Evolutionary conservation across 192 early-diverging fungal species (phyloP).

Genomic region (Dimargaris cristalligena): DNA sequence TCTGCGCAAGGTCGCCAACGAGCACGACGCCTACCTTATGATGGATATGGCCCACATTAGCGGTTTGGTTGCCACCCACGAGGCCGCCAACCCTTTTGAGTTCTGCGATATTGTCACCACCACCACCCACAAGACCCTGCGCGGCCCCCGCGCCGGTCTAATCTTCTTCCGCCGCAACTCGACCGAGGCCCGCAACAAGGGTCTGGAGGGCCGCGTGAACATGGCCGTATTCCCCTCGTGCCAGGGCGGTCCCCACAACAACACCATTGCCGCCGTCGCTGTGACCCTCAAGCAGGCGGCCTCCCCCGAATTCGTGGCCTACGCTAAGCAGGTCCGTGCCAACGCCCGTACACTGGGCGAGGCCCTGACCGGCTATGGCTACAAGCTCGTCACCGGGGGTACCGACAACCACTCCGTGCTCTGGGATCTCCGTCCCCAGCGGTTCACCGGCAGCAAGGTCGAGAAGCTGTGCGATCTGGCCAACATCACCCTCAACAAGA

Average conservation of each 20-base stretch:
- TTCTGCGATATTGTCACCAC: constrained; percentile 99
- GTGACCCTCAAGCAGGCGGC: constrained; percentile 97
- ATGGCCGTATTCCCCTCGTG: constrained; percentile 98
- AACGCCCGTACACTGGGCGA: constrained; percentile 80
- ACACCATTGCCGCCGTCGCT: constrained; percentile 97
- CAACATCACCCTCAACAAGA: constrained; percentile 99
- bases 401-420: constrained; percentile 98
- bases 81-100: constrained; percentile 87
- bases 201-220: constrained; percentile 90
- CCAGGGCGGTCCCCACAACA: constrained; percentile 99
- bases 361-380: constrained; percentile 58
- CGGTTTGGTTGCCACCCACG: constrained; percentile 82
- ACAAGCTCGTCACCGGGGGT: constrained; percentile 87
- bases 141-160: constrained; percentile 96
- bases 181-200: constrained; percentile 56
- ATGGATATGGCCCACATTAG: constrained; percentile 98
- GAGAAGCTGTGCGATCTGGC: constrained; percentile 98
- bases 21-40: constrained; percentile 91
- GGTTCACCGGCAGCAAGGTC: constrained; percentile 90
- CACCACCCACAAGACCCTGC: constrained; percentile 99
- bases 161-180: constrained; percentile 89
- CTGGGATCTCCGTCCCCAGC: constrained; percentile 88
- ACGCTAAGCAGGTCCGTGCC: constrained; percentile 88
- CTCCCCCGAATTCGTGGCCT: constrained; percentile 79
- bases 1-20: constrained; percentile 92